Conservation (phyloP, 176 grass and related monocot species). For the Dendrocalamus sinicus region DNA sequence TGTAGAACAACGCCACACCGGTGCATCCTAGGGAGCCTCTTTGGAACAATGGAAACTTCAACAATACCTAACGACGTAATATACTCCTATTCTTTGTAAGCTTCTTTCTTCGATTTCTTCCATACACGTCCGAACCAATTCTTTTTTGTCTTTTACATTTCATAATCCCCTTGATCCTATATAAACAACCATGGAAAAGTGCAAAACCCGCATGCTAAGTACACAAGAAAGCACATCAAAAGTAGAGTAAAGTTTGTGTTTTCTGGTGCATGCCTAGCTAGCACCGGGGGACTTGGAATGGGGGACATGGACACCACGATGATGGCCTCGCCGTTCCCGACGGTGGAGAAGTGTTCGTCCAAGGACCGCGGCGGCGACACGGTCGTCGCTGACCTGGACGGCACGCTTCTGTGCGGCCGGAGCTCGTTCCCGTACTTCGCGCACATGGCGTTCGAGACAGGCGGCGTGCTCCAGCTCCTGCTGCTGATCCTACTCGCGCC, state of each 20-base stretch:
- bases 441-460: conserved; percentile 71
- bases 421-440: conserved; percentile 91
- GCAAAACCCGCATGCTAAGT: conserved; percentile 17
- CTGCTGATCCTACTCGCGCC: conserved; percentile 60
- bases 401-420: conserved; percentile 65
- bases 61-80: background rate
- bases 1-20: conserved; percentile 39
- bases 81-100: background rate
- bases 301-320: conserved; percentile 6
- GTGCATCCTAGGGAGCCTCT: conserved; percentile 36
- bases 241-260: background rate
- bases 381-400: conserved; percentile 73
- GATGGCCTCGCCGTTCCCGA: conserved; percentile 53
- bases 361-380: conserved; percentile 55
- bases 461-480: conserved; percentile 56
- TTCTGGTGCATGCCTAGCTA: background rate
- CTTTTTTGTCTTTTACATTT: background rate
- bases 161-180: background rate
- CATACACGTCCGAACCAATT: conserved; percentile 18
- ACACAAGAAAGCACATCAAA: background rate
- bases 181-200: conserved; percentile 40
- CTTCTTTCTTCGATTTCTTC: conserved; percentile 48
- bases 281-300: conserved; percentile 19
- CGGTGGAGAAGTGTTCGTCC: conserved; percentile 71
- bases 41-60: conserved; percentile 37